Evolutionary conservation across 306 rosid genomes (phyloP).

Genomic region (Leucaena leucocephala): DNA sequence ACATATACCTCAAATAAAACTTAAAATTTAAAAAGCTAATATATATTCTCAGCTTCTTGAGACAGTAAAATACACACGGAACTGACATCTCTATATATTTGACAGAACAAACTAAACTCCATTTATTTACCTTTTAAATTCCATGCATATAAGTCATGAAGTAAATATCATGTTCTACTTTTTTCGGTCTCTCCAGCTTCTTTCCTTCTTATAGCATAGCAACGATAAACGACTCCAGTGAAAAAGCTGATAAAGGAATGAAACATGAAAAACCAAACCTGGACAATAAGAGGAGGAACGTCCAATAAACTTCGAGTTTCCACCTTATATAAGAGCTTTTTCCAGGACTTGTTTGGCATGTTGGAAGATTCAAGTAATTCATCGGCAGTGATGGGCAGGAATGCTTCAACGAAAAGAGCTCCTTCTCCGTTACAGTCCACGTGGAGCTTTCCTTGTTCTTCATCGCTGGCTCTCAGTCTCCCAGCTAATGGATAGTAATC

Average conservation of each 20-base stretch:
- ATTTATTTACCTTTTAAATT: neutral
- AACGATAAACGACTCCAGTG: no score
- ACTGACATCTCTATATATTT: neutral
- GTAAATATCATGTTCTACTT: neutral
- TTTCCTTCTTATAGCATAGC: no score
- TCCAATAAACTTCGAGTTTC: constrained; percentile 69
- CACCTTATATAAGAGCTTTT: constrained; percentile 62
- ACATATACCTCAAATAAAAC: no score
- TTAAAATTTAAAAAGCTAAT: no score
- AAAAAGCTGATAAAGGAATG: neutral
- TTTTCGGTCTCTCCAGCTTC: neutral
- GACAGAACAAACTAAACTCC: neutral
- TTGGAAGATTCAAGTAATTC: constrained; percentile 54
- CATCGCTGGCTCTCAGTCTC: constrained; percentile 46
- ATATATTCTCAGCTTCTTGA: neutral
- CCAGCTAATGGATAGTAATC: constrained; percentile 91
- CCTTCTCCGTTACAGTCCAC: constrained; percentile 90
- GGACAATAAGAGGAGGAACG: constrained; percentile 84
- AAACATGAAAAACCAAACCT: constrained; percentile 47
- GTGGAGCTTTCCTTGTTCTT: constrained; percentile 64
- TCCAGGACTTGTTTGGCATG: constrained; percentile 75
- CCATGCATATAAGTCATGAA: neutral
- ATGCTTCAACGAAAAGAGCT: constrained; percentile 75
- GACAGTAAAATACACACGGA: neutral
- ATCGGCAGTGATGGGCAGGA: constrained; percentile 63